A percentile compares a stretch with the other conserved stretches of the same genome.
Evolutionary conservation across 2,329 filamentous ascomycete genomes (phyloP).

Genomic region (Tolypocladium paradoxum): DNA sequence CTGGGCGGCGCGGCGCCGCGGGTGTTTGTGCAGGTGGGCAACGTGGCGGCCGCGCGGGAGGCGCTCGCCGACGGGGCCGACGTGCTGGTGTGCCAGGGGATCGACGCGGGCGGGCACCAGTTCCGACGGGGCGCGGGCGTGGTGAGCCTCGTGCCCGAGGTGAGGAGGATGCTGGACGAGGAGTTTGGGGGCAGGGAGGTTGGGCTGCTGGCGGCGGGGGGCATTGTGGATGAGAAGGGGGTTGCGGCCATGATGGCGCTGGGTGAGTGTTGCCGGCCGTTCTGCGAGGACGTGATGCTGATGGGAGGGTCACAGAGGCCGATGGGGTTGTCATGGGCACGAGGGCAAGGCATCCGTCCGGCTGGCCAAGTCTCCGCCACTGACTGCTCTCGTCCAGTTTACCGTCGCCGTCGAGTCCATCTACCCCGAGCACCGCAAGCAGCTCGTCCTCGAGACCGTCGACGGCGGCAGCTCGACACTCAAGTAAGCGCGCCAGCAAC

Average conservation of each 20-base stretch:
- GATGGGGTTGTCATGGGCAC: slow-evolving; percentile 34
- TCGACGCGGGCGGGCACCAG: slow-evolving; percentile 55
- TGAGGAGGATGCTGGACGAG: slow-evolving; percentile 32
- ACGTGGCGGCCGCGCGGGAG: slow-evolving; percentile 41
- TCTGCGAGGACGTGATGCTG: no score
- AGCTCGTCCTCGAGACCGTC: slow-evolving; percentile 26
- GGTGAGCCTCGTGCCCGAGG: slow-evolving; percentile 46
- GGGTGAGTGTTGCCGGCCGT: no score
- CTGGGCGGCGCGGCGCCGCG: slow-evolving; percentile 21
- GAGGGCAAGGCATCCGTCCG: slow-evolving; percentile 15
- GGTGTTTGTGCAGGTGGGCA: slow-evolving; percentile 53
- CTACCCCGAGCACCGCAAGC: slow-evolving; percentile 28
- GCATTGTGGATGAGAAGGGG: slow-evolving; percentile 45
- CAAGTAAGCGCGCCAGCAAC: slow-evolving; percentile 23
- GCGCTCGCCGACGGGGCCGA: slow-evolving; percentile 40
- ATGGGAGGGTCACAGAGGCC: slow-evolving; percentile 21
- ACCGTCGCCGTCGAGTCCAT: slow-evolving; percentile 30
- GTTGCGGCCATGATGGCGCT: slow-evolving; percentile 44
- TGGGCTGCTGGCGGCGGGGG: slow-evolving; percentile 45
- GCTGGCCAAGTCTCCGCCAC: not conserved
- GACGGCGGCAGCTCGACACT: slow-evolving; percentile 35
- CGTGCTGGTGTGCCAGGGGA: slow-evolving; percentile 51
- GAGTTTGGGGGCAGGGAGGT: slow-evolving; percentile 23
- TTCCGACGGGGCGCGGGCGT: slow-evolving; percentile 42
- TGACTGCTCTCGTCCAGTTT: slow-evolving; percentile 21